A percentile compares a stretch with the other conserved stretches of the same genome.
Conservation (phyloP, 441 rosid genomes). For the Brassica balearica region DNA sequence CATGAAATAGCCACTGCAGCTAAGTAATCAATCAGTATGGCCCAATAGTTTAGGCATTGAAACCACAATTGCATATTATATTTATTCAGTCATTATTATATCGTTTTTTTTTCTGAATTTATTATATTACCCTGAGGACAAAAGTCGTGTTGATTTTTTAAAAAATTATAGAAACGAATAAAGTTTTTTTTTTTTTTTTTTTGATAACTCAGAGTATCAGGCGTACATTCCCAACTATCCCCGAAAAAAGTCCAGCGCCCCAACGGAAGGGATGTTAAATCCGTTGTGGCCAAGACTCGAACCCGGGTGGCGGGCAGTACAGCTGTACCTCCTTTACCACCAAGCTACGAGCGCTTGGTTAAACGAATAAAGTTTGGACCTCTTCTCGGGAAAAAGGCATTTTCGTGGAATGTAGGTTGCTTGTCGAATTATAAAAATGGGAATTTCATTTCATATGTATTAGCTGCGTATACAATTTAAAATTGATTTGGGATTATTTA, state of each 20-base stretch:
- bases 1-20: conserved; percentile 47
- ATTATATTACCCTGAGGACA: conserved; percentile 35
- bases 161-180: conserved; percentile 35
- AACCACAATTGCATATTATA: conserved; percentile 33
- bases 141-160: conserved; percentile 25
- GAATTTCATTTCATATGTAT: conserved; percentile 23
- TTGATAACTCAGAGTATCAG: too few species aligned
- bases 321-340: too few species aligned
- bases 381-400: conserved; percentile 23
- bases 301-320: too few species aligned
- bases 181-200: too few species aligned
- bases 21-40: conserved; percentile 41
- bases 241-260: too few species aligned
- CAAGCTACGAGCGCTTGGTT: too few species aligned
- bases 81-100: conserved; percentile 17
- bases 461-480: neutral
- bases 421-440: conserved; percentile 20
- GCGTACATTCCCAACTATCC: too few species aligned
- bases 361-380: conserved; percentile 44
- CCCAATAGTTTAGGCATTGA: conserved; percentile 40
- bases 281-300: too few species aligned
- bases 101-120: conserved; percentile 26
- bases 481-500: neutral
- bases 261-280: too few species aligned
- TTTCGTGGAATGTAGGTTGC: conserved; percentile 47